phyloP scores from a whole-genome alignment of 371 early-diverging fungal species.

The Choanephora cucurbitarum region DNA sequence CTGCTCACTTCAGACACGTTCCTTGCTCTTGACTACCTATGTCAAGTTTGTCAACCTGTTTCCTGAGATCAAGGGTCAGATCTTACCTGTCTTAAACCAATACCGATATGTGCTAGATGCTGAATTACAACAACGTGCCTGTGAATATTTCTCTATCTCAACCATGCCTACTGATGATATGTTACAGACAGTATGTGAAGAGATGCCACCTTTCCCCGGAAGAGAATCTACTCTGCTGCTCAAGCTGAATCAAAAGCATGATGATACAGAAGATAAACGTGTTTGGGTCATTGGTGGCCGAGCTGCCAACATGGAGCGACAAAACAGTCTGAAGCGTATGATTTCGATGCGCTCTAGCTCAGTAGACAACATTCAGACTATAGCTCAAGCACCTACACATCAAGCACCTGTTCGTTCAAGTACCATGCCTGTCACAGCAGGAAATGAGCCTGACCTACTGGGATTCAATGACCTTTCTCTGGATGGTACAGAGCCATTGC shows the following conservation, averaged over 20 bases:
- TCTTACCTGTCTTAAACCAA: constrained; percentile 81
- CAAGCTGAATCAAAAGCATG: constrained; percentile 79
- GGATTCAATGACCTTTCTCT: constrained; percentile 37
- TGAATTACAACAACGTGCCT: constrained; percentile 95
- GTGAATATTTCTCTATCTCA: constrained; percentile 90
- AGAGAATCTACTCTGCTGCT: constrained; percentile 87
- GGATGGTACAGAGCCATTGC: constrained; percentile 7
- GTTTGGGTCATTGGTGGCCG: constrained; percentile 94
- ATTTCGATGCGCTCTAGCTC: constrained; percentile 43
- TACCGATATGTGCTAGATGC: constrained; percentile 88
- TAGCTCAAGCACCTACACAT: constrained; percentile 9
- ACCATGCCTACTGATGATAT: constrained; percentile 85
- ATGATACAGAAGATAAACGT: constrained; percentile 92
- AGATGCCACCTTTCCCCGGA: constrained; percentile 97
- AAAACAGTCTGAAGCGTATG: constrained; percentile 49
- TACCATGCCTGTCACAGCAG: constrained; percentile 19
- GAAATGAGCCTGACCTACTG: constrained; percentile 36
- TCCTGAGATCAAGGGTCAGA: constrained; percentile 92
- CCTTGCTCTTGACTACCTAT: constrained; percentile 88
- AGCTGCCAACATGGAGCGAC: constrained; percentile 72
- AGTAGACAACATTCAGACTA: constrained; percentile 17
- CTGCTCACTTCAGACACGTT: constrained; percentile 78
- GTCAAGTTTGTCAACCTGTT: constrained; percentile 94
- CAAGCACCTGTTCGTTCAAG: constrained; percentile 18
- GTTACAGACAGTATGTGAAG: constrained; percentile 90